These are phyloP conservation scores for Eragrostis nindensis DNA, from an alignment of 176 grass and related monocot species.

Conservation along the genomic window DNA sequence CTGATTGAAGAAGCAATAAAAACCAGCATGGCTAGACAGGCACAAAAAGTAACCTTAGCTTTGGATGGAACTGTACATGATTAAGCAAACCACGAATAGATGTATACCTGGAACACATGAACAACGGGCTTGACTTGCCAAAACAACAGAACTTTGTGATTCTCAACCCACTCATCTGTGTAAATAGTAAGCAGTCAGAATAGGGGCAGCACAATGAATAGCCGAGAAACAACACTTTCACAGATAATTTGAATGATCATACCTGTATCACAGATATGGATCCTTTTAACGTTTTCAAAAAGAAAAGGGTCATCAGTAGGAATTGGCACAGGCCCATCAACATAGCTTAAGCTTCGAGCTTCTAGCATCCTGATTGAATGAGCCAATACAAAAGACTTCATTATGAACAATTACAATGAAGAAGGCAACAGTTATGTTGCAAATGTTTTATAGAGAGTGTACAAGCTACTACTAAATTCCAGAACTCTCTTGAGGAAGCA, in stretches of 20 bases:
- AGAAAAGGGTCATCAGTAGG: constrained; percentile 79
- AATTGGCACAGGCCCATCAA: constrained; percentile 86
- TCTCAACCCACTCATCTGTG: constrained; percentile 75
- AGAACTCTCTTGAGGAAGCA: constrained; percentile 12
- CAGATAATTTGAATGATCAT: constrained; percentile 33
- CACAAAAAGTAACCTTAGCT: not conserved
- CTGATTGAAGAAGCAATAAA: constrained; percentile 26
- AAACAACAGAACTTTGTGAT: constrained; percentile 86
- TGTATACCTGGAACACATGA: constrained; percentile 85
- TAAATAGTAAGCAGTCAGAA: constrained; percentile 39
- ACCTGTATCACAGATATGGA: constrained; percentile 94
- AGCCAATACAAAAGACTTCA: constrained; percentile 13
- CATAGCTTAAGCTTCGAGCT: constrained; percentile 91
- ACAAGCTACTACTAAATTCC: not conserved
- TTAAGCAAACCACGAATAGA: constrained; percentile 9
- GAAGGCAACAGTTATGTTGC: not conserved
- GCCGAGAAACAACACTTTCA: constrained; percentile 10
- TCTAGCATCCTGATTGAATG: constrained; percentile 86
- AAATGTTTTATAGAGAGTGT: constrained; percentile 6
- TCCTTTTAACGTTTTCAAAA: constrained; percentile 80
- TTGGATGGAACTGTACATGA: constrained; percentile 17
- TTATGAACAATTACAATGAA: constrained; percentile 15
- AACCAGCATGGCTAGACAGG: not conserved
- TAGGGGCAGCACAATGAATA: constrained; percentile 5
- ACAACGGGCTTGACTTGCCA: constrained; percentile 97